Conservation (phyloP, 257 asterid species). For the Nicotiana undulata region DNA sequence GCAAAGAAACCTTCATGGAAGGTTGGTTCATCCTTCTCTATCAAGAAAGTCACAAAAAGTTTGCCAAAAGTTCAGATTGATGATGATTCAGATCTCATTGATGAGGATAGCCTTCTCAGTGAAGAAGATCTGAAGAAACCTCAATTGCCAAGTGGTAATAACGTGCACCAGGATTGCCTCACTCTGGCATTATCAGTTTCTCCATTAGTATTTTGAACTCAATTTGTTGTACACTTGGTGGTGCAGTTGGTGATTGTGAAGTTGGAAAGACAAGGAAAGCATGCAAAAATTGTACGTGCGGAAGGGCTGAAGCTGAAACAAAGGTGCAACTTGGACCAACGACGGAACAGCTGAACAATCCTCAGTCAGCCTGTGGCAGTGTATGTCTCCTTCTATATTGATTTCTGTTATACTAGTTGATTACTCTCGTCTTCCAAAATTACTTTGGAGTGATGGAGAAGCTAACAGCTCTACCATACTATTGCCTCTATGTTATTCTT, state of each 20-base stretch:
- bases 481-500: slow-evolving; percentile 71
- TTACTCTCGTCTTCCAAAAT: background rate
- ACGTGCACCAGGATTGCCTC: background rate
- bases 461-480: slow-evolving; percentile 74
- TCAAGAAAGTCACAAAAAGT: slow-evolving; percentile 40
- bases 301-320: slow-evolving; percentile 86
- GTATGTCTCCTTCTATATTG: slow-evolving; percentile 27
- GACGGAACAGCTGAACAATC: slow-evolving; percentile 70
- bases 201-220: background rate
- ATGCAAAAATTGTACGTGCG: slow-evolving; percentile 89
- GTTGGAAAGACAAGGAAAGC: slow-evolving; percentile 82
- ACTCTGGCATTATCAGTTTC: slow-evolving; percentile 5
- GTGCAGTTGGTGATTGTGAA: slow-evolving; percentile 69
- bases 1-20: slow-evolving; percentile 93
- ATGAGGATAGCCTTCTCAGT: slow-evolving; percentile 89
- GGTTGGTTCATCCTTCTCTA: slow-evolving; percentile 79
- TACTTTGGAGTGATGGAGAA: slow-evolving; percentile 96
- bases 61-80: slow-evolving; percentile 66
- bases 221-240: slow-evolving; percentile 1
- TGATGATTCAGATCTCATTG: slow-evolving; percentile 83
- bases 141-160: slow-evolving; percentile 56
- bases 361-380: slow-evolving; percentile 95
- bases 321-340: slow-evolving; percentile 81
- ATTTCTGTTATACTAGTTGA: background rate
- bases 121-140: slow-evolving; percentile 94